phyloP scores from a whole-genome alignment of 2,329 filamentous ascomycete species.

The Penicillium expansum region DNA sequence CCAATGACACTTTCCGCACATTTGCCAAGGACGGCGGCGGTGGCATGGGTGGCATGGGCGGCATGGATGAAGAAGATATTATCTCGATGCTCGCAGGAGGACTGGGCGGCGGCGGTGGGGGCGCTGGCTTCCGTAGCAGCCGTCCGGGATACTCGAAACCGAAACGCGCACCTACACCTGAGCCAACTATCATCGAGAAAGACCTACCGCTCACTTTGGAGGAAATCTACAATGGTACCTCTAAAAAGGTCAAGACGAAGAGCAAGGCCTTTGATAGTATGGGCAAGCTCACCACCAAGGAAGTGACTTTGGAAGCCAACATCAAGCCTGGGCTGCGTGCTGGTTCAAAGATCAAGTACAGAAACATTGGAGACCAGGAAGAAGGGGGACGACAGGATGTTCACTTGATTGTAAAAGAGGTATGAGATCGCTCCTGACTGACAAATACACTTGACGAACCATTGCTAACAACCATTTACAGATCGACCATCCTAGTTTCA shows the following conservation, averaged over 20 bases:
- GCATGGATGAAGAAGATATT: slow-evolving; percentile 55
- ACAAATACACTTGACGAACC: neutral
- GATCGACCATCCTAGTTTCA: slow-evolving; percentile 84
- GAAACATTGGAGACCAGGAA: slow-evolving; percentile 94
- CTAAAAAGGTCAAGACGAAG: slow-evolving; percentile 98
- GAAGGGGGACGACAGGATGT: slow-evolving; percentile 94
- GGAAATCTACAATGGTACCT: slow-evolving; percentile 80
- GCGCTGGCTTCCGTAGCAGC: slow-evolving; percentile 32
- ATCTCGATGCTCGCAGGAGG: slow-evolving; percentile 51
- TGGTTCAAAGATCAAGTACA: slow-evolving; percentile 97
- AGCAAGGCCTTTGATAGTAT: slow-evolving; percentile 85
- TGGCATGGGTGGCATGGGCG: slow-evolving; percentile 43
- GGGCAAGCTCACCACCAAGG: slow-evolving; percentile 80
- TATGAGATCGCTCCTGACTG: slow-evolving; percentile 47
- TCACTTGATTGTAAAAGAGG: slow-evolving; percentile 92
- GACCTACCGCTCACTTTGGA: slow-evolving; percentile 78
- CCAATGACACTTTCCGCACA: slow-evolving; percentile 79
- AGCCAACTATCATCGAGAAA: slow-evolving; percentile 88
- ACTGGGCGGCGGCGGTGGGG: slow-evolving; percentile 37
- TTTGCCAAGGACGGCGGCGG: slow-evolving; percentile 66
- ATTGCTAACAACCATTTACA: slow-evolving; percentile 50
- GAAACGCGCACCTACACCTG: slow-evolving; percentile 59
- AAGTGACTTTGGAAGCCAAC: slow-evolving; percentile 88
- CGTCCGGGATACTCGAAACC: slow-evolving; percentile 27
- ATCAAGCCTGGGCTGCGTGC: slow-evolving; percentile 96